Conservation (phyloP, 441 rosid species). For the Viola pubescens region DNA sequence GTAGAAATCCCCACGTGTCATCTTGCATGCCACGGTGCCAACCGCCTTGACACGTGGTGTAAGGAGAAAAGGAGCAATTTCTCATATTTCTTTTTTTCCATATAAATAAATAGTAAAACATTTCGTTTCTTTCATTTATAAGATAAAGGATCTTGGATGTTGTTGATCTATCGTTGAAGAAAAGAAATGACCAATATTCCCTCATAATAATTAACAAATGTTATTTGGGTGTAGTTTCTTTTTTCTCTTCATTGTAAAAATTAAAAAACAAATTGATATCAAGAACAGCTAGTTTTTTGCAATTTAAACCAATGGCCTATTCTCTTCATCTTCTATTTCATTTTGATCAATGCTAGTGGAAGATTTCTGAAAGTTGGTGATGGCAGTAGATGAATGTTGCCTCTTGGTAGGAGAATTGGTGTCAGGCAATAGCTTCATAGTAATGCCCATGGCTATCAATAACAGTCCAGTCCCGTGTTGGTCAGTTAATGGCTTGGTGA, state of each 20-base stretch:
- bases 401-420: constrained; percentile 28
- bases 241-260: background rate
- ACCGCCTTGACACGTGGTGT: background rate
- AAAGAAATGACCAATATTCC: too few relatives aligned
- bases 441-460: constrained; percentile 65
- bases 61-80: background rate
- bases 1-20: background rate
- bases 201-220: too few relatives aligned
- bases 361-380: constrained; percentile 4
- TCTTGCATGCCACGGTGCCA: constrained; percentile 2
- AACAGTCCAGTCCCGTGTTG: constrained; percentile 73
- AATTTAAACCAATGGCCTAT: constrained; percentile 25
- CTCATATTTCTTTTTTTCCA: too few relatives aligned
- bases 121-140: too few relatives aligned
- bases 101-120: too few relatives aligned
- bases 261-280: background rate
- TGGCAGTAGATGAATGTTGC: constrained; percentile 5
- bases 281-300: background rate
- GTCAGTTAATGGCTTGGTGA: constrained; percentile 75
- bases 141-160: too few relatives aligned
- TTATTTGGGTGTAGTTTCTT: too few relatives aligned
- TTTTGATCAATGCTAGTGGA: background rate
- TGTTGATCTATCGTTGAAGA: too few relatives aligned
- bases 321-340: constrained; percentile 28
- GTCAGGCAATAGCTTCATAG: constrained; percentile 62